These are phyloP conservation scores for Nectriaceae sp. DNA, from an alignment of 2,329 filamentous ascomycete species.

Conservation along the genomic window DNA sequence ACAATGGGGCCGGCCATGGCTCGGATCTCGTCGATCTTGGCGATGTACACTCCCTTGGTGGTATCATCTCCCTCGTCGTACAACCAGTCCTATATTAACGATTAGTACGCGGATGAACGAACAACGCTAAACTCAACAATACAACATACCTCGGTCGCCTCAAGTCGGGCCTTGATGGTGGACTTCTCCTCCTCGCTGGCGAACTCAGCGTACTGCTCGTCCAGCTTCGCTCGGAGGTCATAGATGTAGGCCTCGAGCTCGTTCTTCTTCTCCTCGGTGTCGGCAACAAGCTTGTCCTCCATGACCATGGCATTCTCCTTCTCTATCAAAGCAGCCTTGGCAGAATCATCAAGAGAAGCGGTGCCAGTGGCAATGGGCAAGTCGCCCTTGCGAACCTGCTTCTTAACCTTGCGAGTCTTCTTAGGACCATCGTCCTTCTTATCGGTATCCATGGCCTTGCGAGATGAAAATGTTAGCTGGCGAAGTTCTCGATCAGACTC, in stretches of 20 bases:
- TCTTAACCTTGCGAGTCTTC: slow-evolving; percentile 98
- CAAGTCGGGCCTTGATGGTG: slow-evolving; percentile 81
- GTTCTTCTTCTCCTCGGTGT: slow-evolving; percentile 99
- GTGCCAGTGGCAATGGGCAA: slow-evolving; percentile 85
- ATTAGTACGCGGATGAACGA: slow-evolving; percentile 9
- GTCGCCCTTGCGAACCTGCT: slow-evolving; percentile 97
- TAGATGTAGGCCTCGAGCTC: slow-evolving; percentile 98
- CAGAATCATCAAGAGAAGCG: slow-evolving; percentile 69
- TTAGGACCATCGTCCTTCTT: slow-evolving; percentile 67
- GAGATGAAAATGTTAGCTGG: slow-evolving; percentile 28
- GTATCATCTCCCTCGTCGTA: slow-evolving; percentile 97
- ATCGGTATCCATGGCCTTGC: slow-evolving; percentile 84
- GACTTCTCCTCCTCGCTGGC: slow-evolving; percentile 91
- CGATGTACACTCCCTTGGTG: slow-evolving; percentile 88
- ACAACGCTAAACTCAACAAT: no score
- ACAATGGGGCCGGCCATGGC: slow-evolving; percentile 87
- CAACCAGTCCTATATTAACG: slow-evolving; percentile 79
- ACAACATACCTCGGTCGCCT: slow-evolving; percentile 76
- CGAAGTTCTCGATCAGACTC: slow-evolving; percentile 7
- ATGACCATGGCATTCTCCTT: slow-evolving; percentile 90
- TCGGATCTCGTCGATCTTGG: slow-evolving; percentile 96
- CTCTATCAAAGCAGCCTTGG: slow-evolving; percentile 72
- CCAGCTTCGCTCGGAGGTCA: slow-evolving; percentile 92
- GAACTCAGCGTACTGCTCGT: slow-evolving; percentile 87
- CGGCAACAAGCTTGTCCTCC: slow-evolving; percentile 97